A percentile compares a stretch with the other conserved stretches of the same genome.
phyloP scores from a whole-genome alignment of 2,329 filamentous ascomycete genomes.

The Endothia cerciana region DNA sequence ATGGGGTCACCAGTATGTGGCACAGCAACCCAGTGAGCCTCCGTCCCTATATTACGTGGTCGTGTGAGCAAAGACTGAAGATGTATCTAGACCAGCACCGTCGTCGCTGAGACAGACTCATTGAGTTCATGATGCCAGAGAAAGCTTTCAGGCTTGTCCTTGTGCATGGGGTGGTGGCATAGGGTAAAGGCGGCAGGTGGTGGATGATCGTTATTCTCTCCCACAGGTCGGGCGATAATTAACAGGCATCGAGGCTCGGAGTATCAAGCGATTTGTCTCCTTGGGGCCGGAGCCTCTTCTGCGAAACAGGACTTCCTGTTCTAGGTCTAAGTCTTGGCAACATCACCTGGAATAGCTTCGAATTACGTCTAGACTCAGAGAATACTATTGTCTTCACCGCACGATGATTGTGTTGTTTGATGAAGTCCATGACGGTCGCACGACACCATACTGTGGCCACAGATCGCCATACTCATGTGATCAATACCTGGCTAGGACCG shows the following conservation, averaged over 20 bases:
- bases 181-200: not conserved
- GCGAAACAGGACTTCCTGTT: not conserved
- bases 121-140: not conserved
- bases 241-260: constrained; percentile 2
- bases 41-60: not conserved
- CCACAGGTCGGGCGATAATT: not conserved
- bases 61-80: not conserved
- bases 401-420: not conserved
- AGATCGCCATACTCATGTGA: not conserved
- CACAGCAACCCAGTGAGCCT: constrained; percentile 19
- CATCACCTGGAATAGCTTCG: not conserved
- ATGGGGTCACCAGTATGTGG: constrained; percentile 18
- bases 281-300: not conserved
- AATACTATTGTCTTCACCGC: not conserved
- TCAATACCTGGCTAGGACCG: not conserved
- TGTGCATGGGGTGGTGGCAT: not conserved
- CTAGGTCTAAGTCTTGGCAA: not conserved
- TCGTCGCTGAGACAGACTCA: constrained; percentile 1
- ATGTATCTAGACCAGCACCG: constrained; percentile 16
- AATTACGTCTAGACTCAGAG: not conserved
- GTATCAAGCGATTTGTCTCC: not conserved
- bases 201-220: not conserved
- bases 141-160: not conserved
- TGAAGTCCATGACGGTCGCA: not conserved
- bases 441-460: not conserved